These are phyloP conservation scores for Penicillium arizonense DNA, from an alignment of 495 filamentous ascomycete species.

Conservation along the genomic window DNA sequence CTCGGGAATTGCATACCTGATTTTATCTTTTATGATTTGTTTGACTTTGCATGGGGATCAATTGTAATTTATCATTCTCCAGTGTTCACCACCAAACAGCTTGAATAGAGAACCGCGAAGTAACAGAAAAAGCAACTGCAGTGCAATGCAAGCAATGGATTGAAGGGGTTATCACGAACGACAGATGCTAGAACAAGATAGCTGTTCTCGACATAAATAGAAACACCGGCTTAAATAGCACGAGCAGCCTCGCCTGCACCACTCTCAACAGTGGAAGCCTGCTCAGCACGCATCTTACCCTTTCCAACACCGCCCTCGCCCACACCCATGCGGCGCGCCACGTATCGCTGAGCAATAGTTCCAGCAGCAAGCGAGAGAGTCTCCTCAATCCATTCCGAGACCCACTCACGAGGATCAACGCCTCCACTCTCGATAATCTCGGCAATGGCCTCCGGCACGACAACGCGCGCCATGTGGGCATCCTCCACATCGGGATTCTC, in stretches of 20 bases:
- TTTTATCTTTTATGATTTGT: background rate
- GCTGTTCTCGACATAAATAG: constrained; percentile 7
- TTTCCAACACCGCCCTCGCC: constrained; percentile 71
- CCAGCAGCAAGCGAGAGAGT: constrained; percentile 75
- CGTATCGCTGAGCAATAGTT: constrained; percentile 92
- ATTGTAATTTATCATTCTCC: constrained; percentile 7
- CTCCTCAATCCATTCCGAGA: constrained; percentile 96
- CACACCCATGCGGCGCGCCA: constrained; percentile 92
- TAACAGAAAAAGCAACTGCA: background rate
- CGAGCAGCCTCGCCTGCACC: constrained; percentile 83
- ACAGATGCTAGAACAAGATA: constrained; percentile 1
- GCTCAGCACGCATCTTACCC: constrained; percentile 76
- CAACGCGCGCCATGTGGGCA: constrained; percentile 34
- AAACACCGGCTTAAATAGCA: constrained; percentile 45
- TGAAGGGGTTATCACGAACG: constrained; percentile 18
- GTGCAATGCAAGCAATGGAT: background rate
- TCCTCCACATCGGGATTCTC: constrained; percentile 37
- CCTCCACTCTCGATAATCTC: constrained; percentile 87
- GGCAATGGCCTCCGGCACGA: constrained; percentile 76
- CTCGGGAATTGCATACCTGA: background rate
- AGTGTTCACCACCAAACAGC: background rate
- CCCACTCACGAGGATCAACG: constrained; percentile 94
- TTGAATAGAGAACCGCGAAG: background rate
- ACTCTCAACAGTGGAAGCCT: constrained; percentile 64
- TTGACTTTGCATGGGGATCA: background rate